These are phyloP conservation scores for Caryopteris hybrid DNA, from an alignment of 305 asterid species.

Conservation along the genomic window DNA sequence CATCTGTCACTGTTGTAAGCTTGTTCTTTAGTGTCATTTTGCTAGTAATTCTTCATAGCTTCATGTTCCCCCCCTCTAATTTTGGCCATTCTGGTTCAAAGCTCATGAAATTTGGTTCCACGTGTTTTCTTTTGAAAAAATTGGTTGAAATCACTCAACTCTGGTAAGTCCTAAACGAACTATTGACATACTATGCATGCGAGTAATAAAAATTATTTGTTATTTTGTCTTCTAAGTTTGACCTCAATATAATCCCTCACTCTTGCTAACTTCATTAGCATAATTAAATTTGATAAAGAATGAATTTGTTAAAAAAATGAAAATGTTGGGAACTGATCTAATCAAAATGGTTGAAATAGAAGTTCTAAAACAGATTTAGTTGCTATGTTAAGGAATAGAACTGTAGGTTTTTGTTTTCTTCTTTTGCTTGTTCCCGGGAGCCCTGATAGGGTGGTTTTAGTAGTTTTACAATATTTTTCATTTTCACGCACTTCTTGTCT, in stretches of 20 bases:
- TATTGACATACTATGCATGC: not conserved
- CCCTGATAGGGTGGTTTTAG: not conserved
- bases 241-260: not conserved
- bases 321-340: not conserved
- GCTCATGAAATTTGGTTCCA: not conserved
- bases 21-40: not conserved
- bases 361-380: not conserved
- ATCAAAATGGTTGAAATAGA: not conserved
- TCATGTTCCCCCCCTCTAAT: not conserved
- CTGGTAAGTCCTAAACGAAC: not conserved
- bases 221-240: not conserved
- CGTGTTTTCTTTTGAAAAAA: not conserved
- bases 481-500: constrained; percentile 2
- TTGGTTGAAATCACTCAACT: not conserved
- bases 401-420: not conserved
- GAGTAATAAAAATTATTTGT: not conserved
- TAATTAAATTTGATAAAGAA: not conserved
- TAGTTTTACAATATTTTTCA: not conserved
- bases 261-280: not conserved
- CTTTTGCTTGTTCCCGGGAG: not conserved
- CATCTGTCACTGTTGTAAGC: not conserved
- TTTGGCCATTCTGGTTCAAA: not conserved
- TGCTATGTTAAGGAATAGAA: not conserved
- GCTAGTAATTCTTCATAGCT: not conserved
- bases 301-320: not conserved